Percentiles rank a stretch among this genome's conserved stretches.
phyloP scores from a whole-genome alignment of 176 grass and related monocot genomes.

The Oryza australiensis region DNA sequence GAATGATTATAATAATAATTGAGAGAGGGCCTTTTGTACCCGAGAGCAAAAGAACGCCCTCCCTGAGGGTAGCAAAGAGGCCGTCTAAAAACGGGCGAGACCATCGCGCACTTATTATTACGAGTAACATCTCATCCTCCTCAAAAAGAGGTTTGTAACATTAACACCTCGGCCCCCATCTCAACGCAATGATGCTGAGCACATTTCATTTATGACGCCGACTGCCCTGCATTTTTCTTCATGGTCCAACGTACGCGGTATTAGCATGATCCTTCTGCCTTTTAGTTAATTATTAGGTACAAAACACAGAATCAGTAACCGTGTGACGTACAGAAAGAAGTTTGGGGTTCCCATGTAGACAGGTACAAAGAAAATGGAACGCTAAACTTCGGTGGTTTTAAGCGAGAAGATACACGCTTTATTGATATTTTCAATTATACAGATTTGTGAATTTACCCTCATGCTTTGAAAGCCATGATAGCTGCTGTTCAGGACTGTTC shows the following conservation, averaged over 20 bases:
- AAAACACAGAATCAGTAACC: neutral
- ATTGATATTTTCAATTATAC: constrained; percentile 46
- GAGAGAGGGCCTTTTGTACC: too few relatives aligned
- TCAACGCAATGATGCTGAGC: neutral
- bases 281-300: neutral
- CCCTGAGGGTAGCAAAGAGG: too few relatives aligned
- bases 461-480: constrained; percentile 26
- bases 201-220: neutral
- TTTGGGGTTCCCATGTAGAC: neutral
- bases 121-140: constrained; percentile 24
- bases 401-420: constrained; percentile 19
- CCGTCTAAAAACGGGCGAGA: neutral
- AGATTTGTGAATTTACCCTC: constrained; percentile 15
- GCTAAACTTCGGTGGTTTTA: too few relatives aligned
- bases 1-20: too few relatives aligned
- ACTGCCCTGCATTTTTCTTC: neutral
- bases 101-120: neutral
- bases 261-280: neutral
- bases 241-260: neutral
- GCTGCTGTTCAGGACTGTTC: neutral
- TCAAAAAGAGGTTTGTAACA: too few relatives aligned
- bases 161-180: too few relatives aligned
- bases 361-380: neutral
- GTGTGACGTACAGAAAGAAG: neutral
- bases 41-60: too few relatives aligned